Conservation (phyloP, 1,139 yeast genomes). For the Geotrichum bryndzae region DNA sequence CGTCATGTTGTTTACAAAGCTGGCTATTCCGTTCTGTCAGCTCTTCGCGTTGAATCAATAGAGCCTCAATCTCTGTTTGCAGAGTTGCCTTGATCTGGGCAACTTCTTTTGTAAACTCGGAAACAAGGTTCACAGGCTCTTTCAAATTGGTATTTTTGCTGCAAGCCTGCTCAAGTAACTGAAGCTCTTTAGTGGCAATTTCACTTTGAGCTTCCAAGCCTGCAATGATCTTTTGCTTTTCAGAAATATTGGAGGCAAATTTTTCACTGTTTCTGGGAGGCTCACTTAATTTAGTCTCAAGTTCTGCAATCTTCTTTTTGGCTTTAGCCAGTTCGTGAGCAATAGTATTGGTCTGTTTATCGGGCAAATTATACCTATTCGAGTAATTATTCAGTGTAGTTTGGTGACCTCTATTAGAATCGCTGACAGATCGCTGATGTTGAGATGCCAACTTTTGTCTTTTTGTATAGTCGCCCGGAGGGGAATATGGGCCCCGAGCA, state of each 20-base stretch:
- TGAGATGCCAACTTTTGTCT: neutral
- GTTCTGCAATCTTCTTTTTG: slow-evolving; percentile 30
- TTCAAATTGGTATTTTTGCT: slow-evolving; percentile 14
- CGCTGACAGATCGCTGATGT: slow-evolving; percentile 2
- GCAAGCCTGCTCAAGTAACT: slow-evolving; percentile 22
- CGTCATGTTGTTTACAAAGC: slow-evolving; percentile 18
- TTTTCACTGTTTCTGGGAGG: slow-evolving; percentile 15
- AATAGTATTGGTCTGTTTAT: too few species aligned
- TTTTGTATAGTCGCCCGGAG: neutral
- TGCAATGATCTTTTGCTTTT: slow-evolving; percentile 34
- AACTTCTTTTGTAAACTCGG: slow-evolving; percentile 27
- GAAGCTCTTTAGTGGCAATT: slow-evolving; percentile 30
- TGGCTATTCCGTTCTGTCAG: slow-evolving; percentile 33
- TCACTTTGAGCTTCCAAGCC: slow-evolving; percentile 31
- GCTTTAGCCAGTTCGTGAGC: slow-evolving; percentile 27
- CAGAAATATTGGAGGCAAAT: slow-evolving; percentile 27
- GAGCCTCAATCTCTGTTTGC: slow-evolving; percentile 32
- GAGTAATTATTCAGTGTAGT: neutral
- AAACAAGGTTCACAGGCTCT: slow-evolving; percentile 23
- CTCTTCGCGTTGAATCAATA: slow-evolving; percentile 31
- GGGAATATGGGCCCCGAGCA: slow-evolving; percentile 8
- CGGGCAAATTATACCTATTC: too few species aligned
- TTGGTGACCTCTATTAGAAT: neutral
- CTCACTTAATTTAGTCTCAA: slow-evolving; percentile 27
- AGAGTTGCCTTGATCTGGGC: slow-evolving; percentile 26